These are phyloP conservation scores for Scorias spongiosa DNA, from an alignment of 2,329 filamentous ascomycete genomes.

Conservation along the genomic window DNA sequence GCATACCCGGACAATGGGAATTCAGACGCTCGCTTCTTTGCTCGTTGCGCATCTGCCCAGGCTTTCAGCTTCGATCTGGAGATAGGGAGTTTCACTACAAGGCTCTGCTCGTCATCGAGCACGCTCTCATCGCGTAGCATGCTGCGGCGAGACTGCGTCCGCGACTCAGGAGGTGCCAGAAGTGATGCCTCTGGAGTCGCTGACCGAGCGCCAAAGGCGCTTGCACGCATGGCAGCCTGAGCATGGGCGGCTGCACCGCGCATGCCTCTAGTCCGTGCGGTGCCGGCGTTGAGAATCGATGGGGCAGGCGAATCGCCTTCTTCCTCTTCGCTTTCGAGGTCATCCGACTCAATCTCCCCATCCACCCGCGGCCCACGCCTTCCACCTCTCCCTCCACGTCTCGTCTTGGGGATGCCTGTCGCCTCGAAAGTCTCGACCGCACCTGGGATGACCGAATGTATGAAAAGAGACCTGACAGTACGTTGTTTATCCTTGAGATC, in stretches of 20 bases:
- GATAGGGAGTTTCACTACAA: conserved; percentile 64
- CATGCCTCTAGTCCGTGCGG: conserved; percentile 74
- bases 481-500: conserved; percentile 90
- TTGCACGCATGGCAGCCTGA: conserved; percentile 68
- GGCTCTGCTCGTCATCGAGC: conserved; percentile 49
- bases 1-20: conserved; percentile 21
- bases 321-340: conserved; percentile 83
- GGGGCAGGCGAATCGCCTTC: conserved; percentile 55
- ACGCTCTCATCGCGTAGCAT: conserved; percentile 62
- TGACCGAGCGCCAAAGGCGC: conserved; percentile 46
- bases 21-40: conserved; percentile 18
- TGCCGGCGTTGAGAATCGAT: conserved; percentile 38
- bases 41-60: conserved; percentile 31
- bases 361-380: conserved; percentile 33
- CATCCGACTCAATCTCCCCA: conserved; percentile 63
- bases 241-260: conserved; percentile 76
- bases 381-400: conserved; percentile 25
- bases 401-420: conserved; percentile 65
- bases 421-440: conserved; percentile 68
- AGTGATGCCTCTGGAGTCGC: conserved; percentile 67
- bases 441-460: conserved; percentile 84
- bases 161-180: conserved; percentile 47
- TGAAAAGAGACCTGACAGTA: conserved; percentile 80
- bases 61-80: conserved; percentile 55
- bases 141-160: conserved; percentile 45